Base-by-base conservation (phyloP, 2,329 filamentous ascomycete species). In the Colletotrichum neosansevieriae region DNA sequence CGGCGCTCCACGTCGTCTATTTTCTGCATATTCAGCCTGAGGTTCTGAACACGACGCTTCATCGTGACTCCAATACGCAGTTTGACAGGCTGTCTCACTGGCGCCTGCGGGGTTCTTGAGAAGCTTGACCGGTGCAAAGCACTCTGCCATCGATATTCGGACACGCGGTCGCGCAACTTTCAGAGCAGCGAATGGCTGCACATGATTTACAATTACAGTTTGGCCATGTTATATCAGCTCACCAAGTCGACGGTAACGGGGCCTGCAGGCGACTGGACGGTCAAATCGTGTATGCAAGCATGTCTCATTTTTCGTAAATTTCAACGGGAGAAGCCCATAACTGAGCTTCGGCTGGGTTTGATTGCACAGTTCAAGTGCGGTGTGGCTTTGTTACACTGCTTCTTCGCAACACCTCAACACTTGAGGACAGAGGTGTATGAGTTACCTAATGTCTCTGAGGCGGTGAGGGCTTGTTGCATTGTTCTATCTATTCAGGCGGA, bases 401-500 rank as follows among this genome's bases (percentile, higher is more conserved):
- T 78, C 69, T 79, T 73, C 69, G 76, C 76, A 15, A 78, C 77
- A 7, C 77, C 78, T 3, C 75, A 74, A 1, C 67, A 74, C 29
- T 70, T 71, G 6, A 66, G 77, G 56, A 75, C 75, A 0, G 72
- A 74, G 1, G 76, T 73, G 13, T 79, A 75, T 40, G 69, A 74
- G 45, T 72, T 72, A 0, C 70, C 72, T 0, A 75, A 77, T 12
- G 77, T 79, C 0, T 72, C 75, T 1, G 77, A 79, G 50, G 79
- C 78, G 3, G 66, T 80, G 11, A 67, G 78, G 19, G 77, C 78
- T 7, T 80, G 79, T 58, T 76, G 74, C 3, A 79, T 76, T 45
- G 77, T 76, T 10, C 74, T 80, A 6, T 75, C 78, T 4, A 76
- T 78, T 32, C 75, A 79, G 51, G 76, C 78, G 0, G 77, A 79